A percentile compares a stretch with the other conserved stretches of the same genome.
Conservation (phyloP, 2,329 filamentous ascomycete genomes). For the Arthrobotrys musiformis region DNA sequence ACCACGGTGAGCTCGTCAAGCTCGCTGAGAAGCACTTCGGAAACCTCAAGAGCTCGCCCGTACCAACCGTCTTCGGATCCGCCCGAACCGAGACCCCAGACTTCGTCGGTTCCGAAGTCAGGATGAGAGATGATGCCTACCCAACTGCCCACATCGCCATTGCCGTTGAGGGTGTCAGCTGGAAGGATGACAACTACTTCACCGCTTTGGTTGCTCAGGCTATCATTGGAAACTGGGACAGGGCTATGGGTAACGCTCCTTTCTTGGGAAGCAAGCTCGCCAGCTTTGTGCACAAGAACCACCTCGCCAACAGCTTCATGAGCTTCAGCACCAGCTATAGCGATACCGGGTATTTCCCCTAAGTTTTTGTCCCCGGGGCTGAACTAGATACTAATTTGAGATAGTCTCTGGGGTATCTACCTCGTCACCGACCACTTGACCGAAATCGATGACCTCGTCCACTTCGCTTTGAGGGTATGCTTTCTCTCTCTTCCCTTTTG, state of each 20-base stretch:
- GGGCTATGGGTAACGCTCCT: slow-evolving; percentile 95
- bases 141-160: slow-evolving; percentile 97
- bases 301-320: slow-evolving; percentile 99
- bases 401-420: slow-evolving; percentile 99
- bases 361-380: not conserved
- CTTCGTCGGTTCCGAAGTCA: slow-evolving; percentile 95
- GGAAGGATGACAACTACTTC: slow-evolving; percentile 99
- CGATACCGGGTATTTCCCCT: slow-evolving; percentile 84
- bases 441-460: slow-evolving; percentile 90
- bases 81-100: slow-evolving; percentile 82
- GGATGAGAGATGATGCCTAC: slow-evolving; percentile 95
- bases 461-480: slow-evolving; percentile 84
- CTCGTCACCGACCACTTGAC: slow-evolving; percentile 90
- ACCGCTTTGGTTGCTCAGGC: slow-evolving; percentile 96
- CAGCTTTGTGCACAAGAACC: slow-evolving; percentile 90
- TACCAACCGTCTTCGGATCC: slow-evolving; percentile 78
- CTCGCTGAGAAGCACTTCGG: slow-evolving; percentile 97
- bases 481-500: not conserved
- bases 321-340: slow-evolving; percentile 99
- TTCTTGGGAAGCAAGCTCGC: slow-evolving; percentile 99
- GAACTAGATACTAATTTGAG: slow-evolving; percentile 32
- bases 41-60: slow-evolving; percentile 75
- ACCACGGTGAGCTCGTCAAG: slow-evolving; percentile 92
- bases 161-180: slow-evolving; percentile 98
- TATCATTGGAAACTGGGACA: slow-evolving; percentile 99